Conservation (phyloP, 1,139 yeast species). For the Saccharomyces hybrid region DNA sequence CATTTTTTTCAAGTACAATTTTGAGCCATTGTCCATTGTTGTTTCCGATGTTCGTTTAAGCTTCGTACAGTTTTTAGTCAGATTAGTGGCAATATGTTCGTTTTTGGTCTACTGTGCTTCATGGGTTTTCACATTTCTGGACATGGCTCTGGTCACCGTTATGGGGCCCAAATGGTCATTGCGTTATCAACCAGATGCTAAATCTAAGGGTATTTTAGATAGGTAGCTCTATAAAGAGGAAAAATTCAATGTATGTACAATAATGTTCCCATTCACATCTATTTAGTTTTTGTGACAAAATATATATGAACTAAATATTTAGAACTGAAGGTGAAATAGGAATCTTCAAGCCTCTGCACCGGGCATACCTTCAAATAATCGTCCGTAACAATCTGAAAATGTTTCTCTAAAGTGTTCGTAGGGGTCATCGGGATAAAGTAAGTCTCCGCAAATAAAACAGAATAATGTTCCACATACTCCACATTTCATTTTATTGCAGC, state of each 20-base stretch:
- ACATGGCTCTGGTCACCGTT: slow-evolving; percentile 28
- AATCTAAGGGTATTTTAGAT: slow-evolving; percentile 22
- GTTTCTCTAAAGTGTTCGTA: slow-evolving; percentile 47
- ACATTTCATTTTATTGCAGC: slow-evolving; percentile 65
- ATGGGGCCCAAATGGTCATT: slow-evolving; percentile 32
- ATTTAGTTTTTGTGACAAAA: background rate
- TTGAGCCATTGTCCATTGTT: slow-evolving; percentile 73
- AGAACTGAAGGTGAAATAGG: background rate
- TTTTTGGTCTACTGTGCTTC: slow-evolving; percentile 32
- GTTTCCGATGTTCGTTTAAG: slow-evolving; percentile 67
- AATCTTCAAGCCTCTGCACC: slow-evolving; percentile 19
- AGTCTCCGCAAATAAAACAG: slow-evolving; percentile 51
- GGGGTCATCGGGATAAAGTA: slow-evolving; percentile 38
- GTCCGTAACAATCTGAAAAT: slow-evolving; percentile 42
- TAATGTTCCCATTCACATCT: background rate
- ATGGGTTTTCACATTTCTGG: slow-evolving; percentile 31
- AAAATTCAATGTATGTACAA: background rate
- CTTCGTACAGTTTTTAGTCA: slow-evolving; percentile 68
- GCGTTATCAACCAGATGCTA: slow-evolving; percentile 26
- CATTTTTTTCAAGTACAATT: slow-evolving; percentile 72
- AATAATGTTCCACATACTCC: slow-evolving; percentile 43
- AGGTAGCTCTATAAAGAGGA: background rate
- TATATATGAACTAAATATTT: background rate
- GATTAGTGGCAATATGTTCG: slow-evolving; percentile 59
- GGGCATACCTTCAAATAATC: slow-evolving; percentile 51